These are phyloP conservation scores for Nemania bipapillata DNA, from an alignment of 2,329 filamentous ascomycete genomes.

Conservation along the genomic window DNA sequence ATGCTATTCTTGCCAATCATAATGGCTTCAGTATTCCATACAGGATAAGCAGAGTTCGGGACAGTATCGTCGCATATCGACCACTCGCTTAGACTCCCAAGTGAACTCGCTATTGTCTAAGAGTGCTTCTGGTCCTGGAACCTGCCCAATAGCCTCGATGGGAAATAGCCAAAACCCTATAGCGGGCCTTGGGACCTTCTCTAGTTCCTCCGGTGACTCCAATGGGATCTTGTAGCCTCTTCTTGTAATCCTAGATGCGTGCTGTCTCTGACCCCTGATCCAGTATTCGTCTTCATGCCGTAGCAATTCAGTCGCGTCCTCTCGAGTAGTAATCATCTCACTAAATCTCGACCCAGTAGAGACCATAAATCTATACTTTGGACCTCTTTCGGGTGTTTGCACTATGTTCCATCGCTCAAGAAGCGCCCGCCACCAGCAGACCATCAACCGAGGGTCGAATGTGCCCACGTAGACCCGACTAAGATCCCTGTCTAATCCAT, in stretches of 20 bases:
- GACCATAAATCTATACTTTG: conserved; percentile 20
- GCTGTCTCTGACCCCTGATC: not conserved
- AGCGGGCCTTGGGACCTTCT: conserved; percentile 20
- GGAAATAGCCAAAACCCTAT: conserved; percentile 35
- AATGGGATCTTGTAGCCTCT: conserved; percentile 17
- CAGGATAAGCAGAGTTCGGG: conserved; percentile 23
- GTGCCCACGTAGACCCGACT: conserved; percentile 30
- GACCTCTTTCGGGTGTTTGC: not conserved
- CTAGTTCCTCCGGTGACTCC: conserved; percentile 29
- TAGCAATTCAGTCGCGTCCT: conserved; percentile 16
- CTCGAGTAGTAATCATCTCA: conserved; percentile 12
- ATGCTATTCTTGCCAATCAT: too few species aligned
- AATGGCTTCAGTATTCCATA: not conserved
- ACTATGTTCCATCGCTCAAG: conserved; percentile 15
- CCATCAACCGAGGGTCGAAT: conserved; percentile 12
- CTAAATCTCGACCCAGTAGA: not conserved
- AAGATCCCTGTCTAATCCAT: conserved; percentile 17
- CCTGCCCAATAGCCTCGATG: conserved; percentile 27
- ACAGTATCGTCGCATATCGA: conserved; percentile 31
- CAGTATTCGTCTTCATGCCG: conserved; percentile 17
- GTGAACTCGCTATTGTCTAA: not conserved
- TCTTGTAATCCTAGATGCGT: not conserved
- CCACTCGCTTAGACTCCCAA: conserved; percentile 16
- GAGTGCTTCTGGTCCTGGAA: not conserved
- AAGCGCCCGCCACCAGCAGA: conserved; percentile 13